A percentile compares a stretch with the other conserved stretches of the same genome.
Evolutionary conservation across 2,329 filamentous ascomycete genomes (phyloP).

Genomic region (Claviceps humidiphila): DNA sequence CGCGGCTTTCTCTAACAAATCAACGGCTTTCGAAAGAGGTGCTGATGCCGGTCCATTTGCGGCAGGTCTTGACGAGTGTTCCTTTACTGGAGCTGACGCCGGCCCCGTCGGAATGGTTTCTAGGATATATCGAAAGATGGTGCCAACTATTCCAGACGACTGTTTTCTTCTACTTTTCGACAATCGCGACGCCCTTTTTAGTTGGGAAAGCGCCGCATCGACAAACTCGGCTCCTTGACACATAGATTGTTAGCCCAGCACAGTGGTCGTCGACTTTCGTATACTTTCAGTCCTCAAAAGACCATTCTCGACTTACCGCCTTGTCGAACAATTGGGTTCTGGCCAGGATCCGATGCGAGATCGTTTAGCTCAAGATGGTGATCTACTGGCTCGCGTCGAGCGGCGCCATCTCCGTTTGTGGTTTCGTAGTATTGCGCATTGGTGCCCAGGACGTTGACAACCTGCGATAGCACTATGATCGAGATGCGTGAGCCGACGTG

Average conservation of each 20-base stretch:
- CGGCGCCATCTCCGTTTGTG: conserved; percentile 16
- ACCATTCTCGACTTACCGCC: conserved; percentile 20
- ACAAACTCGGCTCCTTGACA: conserved; percentile 37
- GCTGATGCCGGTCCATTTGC: conserved; percentile 19
- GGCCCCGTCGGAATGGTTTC: conserved; percentile 38
- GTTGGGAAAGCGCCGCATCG: conserved; percentile 35
- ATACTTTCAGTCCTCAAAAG: neutral
- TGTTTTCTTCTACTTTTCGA: conserved; percentile 30
- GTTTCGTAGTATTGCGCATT: conserved; percentile 26
- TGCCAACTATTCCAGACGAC: conserved; percentile 29
- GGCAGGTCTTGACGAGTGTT: conserved; percentile 9
- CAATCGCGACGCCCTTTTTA: conserved; percentile 35
- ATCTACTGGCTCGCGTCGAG: conserved; percentile 17
- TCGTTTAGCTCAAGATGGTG: conserved; percentile 20
- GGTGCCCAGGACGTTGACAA: conserved; percentile 21
- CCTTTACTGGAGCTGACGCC: conserved; percentile 30
- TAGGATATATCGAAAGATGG: conserved; percentile 29
- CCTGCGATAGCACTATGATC: conserved; percentile 34
- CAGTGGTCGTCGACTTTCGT: neutral
- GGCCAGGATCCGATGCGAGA: conserved; percentile 15
- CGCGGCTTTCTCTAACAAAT: conserved; percentile 38
- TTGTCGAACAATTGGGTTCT: conserved; percentile 16
- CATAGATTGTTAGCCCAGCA: neutral
- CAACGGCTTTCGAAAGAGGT: conserved; percentile 36
- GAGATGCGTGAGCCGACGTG: conserved; percentile 12